Evolutionary conservation across 371 early-diverging fungal species (phyloP).

Genomic region (Rhizopus arrhizus): DNA sequence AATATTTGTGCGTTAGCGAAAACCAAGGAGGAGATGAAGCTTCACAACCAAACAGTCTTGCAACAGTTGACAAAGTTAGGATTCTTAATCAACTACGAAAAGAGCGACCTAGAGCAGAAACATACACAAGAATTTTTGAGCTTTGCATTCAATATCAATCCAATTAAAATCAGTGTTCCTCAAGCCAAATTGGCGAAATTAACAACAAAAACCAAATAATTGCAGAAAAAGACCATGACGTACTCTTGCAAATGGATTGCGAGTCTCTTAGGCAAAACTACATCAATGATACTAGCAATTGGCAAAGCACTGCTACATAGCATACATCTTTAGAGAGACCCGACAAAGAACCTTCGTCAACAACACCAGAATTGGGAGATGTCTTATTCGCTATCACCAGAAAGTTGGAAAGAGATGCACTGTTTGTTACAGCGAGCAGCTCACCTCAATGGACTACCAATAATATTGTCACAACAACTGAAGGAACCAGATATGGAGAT

Average conservation of each 20-base stretch:
- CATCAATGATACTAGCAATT: conserved; percentile 7
- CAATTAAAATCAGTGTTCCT: conserved; percentile 5
- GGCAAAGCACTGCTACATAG: not conserved
- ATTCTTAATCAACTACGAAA: conserved; percentile 7
- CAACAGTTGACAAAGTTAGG: not conserved
- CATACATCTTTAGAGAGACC: conserved; percentile 6
- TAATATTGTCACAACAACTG: not conserved
- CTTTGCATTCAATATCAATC: not conserved
- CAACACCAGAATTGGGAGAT: not conserved
- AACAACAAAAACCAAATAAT: not conserved
- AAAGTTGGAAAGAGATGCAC: not conserved
- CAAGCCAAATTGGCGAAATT: not conserved
- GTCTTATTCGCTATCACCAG: not conserved
- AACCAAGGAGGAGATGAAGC: not conserved
- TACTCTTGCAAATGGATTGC: conserved; percentile 3
- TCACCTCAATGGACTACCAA: conserved; percentile 10
- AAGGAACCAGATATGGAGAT: not conserved
- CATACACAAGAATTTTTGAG: conserved; percentile 9
- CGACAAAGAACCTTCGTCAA: not conserved
- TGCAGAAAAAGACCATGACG: not conserved
- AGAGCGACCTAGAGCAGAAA: not conserved
- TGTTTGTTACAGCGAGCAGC: conserved; percentile 10
- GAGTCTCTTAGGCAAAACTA: conserved; percentile 4
- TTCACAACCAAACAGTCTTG: not conserved
- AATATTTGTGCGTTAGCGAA: not conserved